phyloP scores from a whole-genome alignment of 345 rosid genomes.

The Leavenworthia alabamica region DNA sequence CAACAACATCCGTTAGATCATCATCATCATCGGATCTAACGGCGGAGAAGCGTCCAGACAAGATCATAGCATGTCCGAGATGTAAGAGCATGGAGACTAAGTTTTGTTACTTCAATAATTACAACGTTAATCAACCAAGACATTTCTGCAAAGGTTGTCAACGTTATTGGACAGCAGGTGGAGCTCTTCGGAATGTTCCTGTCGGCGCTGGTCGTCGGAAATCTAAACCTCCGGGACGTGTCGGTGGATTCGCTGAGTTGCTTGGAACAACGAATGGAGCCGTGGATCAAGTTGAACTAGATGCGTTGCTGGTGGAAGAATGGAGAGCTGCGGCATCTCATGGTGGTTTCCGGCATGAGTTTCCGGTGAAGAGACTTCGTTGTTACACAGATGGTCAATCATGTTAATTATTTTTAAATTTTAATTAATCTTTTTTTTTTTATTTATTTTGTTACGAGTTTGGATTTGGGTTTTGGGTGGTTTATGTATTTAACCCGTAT shows the following conservation, averaged over 20 bases:
- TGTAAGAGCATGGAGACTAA: constrained; percentile 97
- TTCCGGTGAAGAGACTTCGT: constrained; percentile 61
- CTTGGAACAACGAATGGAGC: constrained; percentile 33
- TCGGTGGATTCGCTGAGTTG: constrained; percentile 27
- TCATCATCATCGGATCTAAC: constrained; percentile 32
- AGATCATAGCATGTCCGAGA: constrained; percentile 87
- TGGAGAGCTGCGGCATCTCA: constrained; percentile 44
- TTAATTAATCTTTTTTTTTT: neutral
- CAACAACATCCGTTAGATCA: constrained; percentile 19
- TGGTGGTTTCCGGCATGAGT: constrained; percentile 50
- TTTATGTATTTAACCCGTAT: constrained; percentile 15
- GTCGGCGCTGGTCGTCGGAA: constrained; percentile 95
- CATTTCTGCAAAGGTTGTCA: constrained; percentile 97
- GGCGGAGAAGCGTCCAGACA: constrained; percentile 66
- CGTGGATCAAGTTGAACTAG: constrained; percentile 46
- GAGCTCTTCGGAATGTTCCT: constrained; percentile 90
- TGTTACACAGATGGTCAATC: constrained; percentile 47
- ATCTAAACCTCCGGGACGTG: constrained; percentile 55
- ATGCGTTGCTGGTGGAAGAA: constrained; percentile 51
- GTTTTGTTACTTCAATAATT: constrained; percentile 93
- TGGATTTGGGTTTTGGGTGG: constrained; percentile 7
- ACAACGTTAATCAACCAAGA: constrained; percentile 97
- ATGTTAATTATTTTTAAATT: constrained; percentile 25
- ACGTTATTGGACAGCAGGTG: constrained; percentile 98
- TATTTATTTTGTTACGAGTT: neutral